Evolutionary conservation across 495 filamentous ascomycete species (phyloP), one percentile per base, ranked within the genome.

Genomic region (Penicillium simplicissimum): DNA sequence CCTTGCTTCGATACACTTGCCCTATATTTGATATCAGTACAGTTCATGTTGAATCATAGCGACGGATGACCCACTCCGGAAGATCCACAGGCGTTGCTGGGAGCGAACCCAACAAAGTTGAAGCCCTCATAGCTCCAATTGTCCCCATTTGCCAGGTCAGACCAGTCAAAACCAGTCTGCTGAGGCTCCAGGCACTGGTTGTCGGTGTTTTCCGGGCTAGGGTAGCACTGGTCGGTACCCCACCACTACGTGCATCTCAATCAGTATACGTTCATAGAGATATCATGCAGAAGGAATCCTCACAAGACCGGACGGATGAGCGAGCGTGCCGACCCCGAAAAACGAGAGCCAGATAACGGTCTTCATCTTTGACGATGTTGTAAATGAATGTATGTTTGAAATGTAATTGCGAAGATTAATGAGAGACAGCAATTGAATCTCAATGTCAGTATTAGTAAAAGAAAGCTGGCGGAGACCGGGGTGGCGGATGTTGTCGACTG

Each of bases 201-300:
- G 78, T 93, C 79, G 68, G 85, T 89, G 79, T 92, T 96, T 43
- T 78, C 77, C 7, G 92, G 92, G 75, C 82, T 89, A 42, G 79
- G 76, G 76, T 87, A 96, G 51, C 83, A 74, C 35, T 78, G 70
- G 57, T 86, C 82, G 59, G 82, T 79, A 66, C 77, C 74, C 84
- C 90, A 93, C 73, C 71, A 74, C 73, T 73, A 49, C 8, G 61
- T 34, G 38, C 21, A 60, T 15, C 25, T 54, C 9, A 43, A 60
- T 59, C 13, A 57, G 45, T 52, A 35, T 17, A 14, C 48, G 15
- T 37, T n/a, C n/a, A 37, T 13, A 49, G 36, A 11, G 10, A 1
- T 7, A 38, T 45, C 9, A 57, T 35, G 33, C 19, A 36, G 2
- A 2, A 0, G 48, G 17, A 38, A 4, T 37, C 71, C 68, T 63